These are phyloP conservation scores for Penicillium pancosmium DNA, from an alignment of 495 filamentous ascomycete species.

Conservation along the genomic window DNA sequence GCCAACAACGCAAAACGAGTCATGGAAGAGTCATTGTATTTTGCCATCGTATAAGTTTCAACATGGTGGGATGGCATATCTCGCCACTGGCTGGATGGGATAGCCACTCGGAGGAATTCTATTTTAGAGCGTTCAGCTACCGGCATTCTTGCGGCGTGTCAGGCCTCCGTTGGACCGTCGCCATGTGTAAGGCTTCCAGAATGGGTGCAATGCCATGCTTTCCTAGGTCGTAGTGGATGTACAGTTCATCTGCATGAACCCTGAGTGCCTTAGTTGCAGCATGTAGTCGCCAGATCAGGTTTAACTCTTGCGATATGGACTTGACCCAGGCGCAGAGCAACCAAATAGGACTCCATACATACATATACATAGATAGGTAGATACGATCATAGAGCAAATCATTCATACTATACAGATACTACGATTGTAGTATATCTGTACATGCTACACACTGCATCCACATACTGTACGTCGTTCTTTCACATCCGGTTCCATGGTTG, in stretches of 20 bases:
- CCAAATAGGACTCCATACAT: not conserved
- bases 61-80: constrained; percentile 1
- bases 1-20: not conserved
- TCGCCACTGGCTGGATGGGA: not conserved
- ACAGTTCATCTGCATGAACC: constrained; percentile 32
- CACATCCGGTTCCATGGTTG: constrained; percentile 29
- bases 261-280: constrained; percentile 15
- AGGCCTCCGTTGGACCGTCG: constrained; percentile 24
- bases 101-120: not conserved
- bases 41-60: not conserved
- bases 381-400: too few species aligned
- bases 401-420: too few species aligned
- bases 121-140: constrained; percentile 13
- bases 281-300: constrained; percentile 7
- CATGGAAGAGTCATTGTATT: not conserved
- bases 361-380: too few species aligned
- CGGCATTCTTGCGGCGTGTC: constrained; percentile 23
- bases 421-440: too few species aligned
- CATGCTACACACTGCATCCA: too few species aligned
- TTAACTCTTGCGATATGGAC: constrained; percentile 12
- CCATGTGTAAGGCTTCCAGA: constrained; percentile 35
- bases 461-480: not conserved
- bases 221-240: not conserved
- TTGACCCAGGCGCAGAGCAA: constrained; percentile 2
- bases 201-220: constrained; percentile 17